Percentiles rank a stretch among this genome's conserved stretches.
Conservation (phyloP, 1,139 yeast species). For the Scheffersomyces cryptocercus region DNA sequence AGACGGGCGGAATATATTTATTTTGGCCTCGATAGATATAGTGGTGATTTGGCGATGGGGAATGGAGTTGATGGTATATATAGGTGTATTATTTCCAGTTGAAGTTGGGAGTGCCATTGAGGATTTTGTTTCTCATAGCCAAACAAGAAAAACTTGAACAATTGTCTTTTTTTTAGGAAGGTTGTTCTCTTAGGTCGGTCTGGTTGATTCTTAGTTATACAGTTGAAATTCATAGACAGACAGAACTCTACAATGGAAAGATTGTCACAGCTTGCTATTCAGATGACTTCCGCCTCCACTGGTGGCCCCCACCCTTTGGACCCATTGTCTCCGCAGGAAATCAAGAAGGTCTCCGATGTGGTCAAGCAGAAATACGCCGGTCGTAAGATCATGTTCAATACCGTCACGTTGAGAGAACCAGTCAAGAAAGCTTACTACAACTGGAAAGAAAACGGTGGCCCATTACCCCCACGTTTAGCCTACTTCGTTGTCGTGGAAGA, state of each 20-base stretch:
- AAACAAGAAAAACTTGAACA: neutral
- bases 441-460: constrained; percentile 67
- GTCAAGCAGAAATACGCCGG: constrained; percentile 50
- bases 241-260: constrained; percentile 48
- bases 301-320: constrained; percentile 73
- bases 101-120: neutral
- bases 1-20: constrained; percentile 2
- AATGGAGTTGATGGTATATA: neutral
- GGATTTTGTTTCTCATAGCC: neutral
- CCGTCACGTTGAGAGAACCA: constrained; percentile 72
- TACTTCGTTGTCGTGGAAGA: constrained; percentile 63
- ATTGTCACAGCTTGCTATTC: constrained; percentile 63
- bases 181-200: constrained; percentile 1
- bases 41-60: too few relatives aligned
- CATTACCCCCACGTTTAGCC: constrained; percentile 66
- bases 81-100: neutral
- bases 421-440: constrained; percentile 58
- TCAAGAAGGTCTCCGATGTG: constrained; percentile 42
- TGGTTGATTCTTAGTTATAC: neutral
- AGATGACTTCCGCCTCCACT: constrained; percentile 54
- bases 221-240: too few relatives aligned
- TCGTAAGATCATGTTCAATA: constrained; percentile 57
- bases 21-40: too few relatives aligned
- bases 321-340: constrained; percentile 64
- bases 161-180: too few relatives aligned